Conservation (phyloP, 192 early-diverging fungal genomes). For the Coemansia sp. region DNA sequence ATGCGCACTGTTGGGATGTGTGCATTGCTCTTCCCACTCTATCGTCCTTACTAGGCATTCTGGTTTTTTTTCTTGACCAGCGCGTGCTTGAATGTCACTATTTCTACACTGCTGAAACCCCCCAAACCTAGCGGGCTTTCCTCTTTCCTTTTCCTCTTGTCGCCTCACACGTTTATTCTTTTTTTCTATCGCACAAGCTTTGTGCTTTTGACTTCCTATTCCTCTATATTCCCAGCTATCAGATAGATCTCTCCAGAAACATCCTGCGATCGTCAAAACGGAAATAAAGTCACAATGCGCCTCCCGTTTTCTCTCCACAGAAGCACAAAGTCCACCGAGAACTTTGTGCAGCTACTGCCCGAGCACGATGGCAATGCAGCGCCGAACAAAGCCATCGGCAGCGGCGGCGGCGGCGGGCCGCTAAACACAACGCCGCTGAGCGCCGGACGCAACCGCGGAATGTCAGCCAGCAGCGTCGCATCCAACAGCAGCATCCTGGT, state of each 20-base stretch:
- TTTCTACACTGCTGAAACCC: not conserved
- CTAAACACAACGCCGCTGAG: slow-evolving; percentile 4
- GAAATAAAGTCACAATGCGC: slow-evolving; percentile 25
- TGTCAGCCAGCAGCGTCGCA: slow-evolving; percentile 16
- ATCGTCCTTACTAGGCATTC: not conserved
- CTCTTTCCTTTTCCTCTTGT: no score
- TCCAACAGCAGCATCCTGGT: slow-evolving; percentile 16
- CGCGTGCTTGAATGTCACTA: no score
- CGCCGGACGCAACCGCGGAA: slow-evolving; percentile 8
- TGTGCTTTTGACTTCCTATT: no score
- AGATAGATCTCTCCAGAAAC: no score
- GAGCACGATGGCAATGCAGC: not conserved
- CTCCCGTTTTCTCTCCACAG: slow-evolving; percentile 37
- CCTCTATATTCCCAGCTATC: no score
- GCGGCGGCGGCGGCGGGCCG: not conserved
- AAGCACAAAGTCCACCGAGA: slow-evolving; percentile 35
- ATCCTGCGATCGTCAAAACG: not conserved
- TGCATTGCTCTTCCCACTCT: not conserved
- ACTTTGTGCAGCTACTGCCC: slow-evolving; percentile 36
- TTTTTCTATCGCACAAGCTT: no score
- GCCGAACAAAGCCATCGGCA: not conserved
- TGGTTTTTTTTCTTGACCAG: not conserved
- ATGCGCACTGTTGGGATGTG: not conserved
- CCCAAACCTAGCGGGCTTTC: no score
- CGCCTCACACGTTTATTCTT: no score